A percentile compares a stretch with the other conserved stretches of the same genome.
Evolutionary conservation across 345 rosid species (phyloP).

Genomic region (Sonneratia alba): DNA sequence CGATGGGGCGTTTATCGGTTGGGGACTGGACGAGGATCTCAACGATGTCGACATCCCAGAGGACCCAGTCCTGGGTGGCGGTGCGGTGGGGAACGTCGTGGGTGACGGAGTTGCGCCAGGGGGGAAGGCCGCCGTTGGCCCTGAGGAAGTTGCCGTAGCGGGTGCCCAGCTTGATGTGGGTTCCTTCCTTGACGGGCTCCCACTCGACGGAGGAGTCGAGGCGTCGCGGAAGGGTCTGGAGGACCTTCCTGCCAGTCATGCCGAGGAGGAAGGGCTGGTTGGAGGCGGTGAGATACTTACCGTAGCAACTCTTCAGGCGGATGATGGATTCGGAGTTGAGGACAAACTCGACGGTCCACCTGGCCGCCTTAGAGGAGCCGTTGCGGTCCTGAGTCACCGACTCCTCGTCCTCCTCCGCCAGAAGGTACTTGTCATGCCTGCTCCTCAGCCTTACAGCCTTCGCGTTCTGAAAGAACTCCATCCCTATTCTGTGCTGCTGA

Average conservation of each 20-base stretch:
- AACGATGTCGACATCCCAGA: constrained; percentile 66
- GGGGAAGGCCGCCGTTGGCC: constrained; percentile 80
- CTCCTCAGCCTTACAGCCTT: constrained; percentile 61
- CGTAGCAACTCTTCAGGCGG: constrained; percentile 61
- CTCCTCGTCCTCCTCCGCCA: constrained; percentile 70
- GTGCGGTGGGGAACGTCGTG: constrained; percentile 68
- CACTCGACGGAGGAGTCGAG: constrained; percentile 57
- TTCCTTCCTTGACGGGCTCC: constrained; percentile 62
- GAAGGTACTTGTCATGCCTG: constrained; percentile 68
- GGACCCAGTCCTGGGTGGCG: constrained; percentile 62
- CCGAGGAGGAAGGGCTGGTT: constrained; percentile 69
- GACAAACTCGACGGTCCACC: constrained; percentile 64
- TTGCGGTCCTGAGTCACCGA: constrained; percentile 49
- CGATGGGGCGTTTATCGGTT: constrained; percentile 10
- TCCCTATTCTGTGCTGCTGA: constrained; percentile 16
- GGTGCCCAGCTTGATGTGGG: constrained; percentile 47
- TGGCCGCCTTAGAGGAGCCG: constrained; percentile 50
- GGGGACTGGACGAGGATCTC: constrained; percentile 43
- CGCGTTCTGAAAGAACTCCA: constrained; percentile 77
- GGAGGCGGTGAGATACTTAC: constrained; percentile 76
- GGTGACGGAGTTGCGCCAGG: constrained; percentile 76
- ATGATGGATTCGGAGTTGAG: constrained; percentile 35
- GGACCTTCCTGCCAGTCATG: constrained; percentile 63
- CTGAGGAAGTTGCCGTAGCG: constrained; percentile 56
- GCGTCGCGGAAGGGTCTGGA: constrained; percentile 39